Percentiles rank a stretch among this genome's conserved stretches.
These are phyloP conservation scores for Scleroderma bovista DNA, from an alignment of 768 basidiomycete species.

Conservation along the genomic window DNA sequence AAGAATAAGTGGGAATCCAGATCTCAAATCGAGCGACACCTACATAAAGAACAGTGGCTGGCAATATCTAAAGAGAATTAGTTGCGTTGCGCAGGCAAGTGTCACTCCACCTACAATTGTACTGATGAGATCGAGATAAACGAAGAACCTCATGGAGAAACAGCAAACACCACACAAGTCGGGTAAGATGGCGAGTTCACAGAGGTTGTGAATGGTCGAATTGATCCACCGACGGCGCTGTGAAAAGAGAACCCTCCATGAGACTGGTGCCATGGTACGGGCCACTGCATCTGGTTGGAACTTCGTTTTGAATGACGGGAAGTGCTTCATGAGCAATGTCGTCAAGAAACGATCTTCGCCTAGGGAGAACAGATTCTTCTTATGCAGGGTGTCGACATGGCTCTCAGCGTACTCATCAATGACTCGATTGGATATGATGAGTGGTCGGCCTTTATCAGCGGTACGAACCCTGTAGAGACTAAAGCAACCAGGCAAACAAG, in stretches of 20 bases:
- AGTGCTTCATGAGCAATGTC: slow-evolving; percentile 64
- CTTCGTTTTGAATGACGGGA: slow-evolving; percentile 65
- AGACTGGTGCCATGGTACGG: slow-evolving; percentile 59
- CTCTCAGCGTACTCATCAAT: slow-evolving; percentile 66
- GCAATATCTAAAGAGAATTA: slow-evolving; percentile 38
- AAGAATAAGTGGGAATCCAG: slow-evolving; percentile 8
- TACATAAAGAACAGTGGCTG: slow-evolving; percentile 59
- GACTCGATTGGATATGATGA: slow-evolving; percentile 67
- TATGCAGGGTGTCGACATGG: slow-evolving; percentile 63
- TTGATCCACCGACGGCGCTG: slow-evolving; percentile 74
- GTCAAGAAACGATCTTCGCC: slow-evolving; percentile 72
- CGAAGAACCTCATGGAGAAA: slow-evolving; percentile 72
- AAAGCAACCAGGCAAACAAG: slow-evolving; percentile 72
- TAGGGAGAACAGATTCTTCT: slow-evolving; percentile 65
- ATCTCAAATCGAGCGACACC: slow-evolving; percentile 16
- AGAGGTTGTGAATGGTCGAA: slow-evolving; percentile 64
- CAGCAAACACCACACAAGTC: slow-evolving; percentile 65
- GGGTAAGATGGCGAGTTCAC: slow-evolving; percentile 56
- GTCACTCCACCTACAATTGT: slow-evolving; percentile 41
- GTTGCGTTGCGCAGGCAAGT: not conserved
- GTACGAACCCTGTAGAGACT: slow-evolving; percentile 66
- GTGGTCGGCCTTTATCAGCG: slow-evolving; percentile 64
- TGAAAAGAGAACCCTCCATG: slow-evolving; percentile 55
- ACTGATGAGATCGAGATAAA: slow-evolving; percentile 60
- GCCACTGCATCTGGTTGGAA: slow-evolving; percentile 61